Evolutionary conservation across 306 rosid genomes (phyloP).

Genomic region (Cucurbita pepo): DNA sequence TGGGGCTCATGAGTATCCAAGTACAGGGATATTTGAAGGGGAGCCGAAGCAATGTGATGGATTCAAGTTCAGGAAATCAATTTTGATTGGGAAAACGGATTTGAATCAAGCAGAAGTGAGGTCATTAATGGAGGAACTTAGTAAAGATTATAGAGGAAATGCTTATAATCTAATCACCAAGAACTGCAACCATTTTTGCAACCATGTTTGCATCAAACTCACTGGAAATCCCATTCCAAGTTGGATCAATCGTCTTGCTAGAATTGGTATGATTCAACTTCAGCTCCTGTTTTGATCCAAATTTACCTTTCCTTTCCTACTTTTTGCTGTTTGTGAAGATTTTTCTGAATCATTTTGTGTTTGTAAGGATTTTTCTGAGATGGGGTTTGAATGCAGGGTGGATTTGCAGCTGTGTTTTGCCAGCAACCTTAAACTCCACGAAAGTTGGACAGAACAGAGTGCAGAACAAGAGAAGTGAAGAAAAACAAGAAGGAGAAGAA

Average conservation of each 20-base stretch:
- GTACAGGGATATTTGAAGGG: slow-evolving; percentile 85
- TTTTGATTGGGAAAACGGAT: slow-evolving; percentile 66
- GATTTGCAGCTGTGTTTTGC: slow-evolving; percentile 81
- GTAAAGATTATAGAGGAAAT: slow-evolving; percentile 54
- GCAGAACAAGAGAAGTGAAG: slow-evolving; percentile 50
- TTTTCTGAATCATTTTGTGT: neutral
- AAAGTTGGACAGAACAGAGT: slow-evolving; percentile 63
- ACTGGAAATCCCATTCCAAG: slow-evolving; percentile 71
- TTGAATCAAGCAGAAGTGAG: slow-evolving; percentile 37
- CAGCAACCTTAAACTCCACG: slow-evolving; percentile 53
- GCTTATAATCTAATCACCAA: slow-evolving; percentile 75
- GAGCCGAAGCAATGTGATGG: slow-evolving; percentile 76
- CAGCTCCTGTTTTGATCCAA: neutral
- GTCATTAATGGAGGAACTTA: slow-evolving; percentile 48
- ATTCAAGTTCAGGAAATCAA: slow-evolving; percentile 56
- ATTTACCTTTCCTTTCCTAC: neutral
- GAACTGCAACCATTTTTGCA: slow-evolving; percentile 85
- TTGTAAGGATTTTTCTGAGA: neutral
- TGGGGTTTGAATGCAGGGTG: slow-evolving; percentile 37
- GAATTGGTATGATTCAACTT: slow-evolving; percentile 41
- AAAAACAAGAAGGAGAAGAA: slow-evolving; percentile 9
- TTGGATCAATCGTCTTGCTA: slow-evolving; percentile 91
- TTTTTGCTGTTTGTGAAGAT: neutral
- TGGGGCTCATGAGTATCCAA: slow-evolving; percentile 69
- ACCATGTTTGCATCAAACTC: slow-evolving; percentile 51